Evolutionary conservation across 345 rosid species (phyloP).

Genomic region (Brassica cretica): DNA sequence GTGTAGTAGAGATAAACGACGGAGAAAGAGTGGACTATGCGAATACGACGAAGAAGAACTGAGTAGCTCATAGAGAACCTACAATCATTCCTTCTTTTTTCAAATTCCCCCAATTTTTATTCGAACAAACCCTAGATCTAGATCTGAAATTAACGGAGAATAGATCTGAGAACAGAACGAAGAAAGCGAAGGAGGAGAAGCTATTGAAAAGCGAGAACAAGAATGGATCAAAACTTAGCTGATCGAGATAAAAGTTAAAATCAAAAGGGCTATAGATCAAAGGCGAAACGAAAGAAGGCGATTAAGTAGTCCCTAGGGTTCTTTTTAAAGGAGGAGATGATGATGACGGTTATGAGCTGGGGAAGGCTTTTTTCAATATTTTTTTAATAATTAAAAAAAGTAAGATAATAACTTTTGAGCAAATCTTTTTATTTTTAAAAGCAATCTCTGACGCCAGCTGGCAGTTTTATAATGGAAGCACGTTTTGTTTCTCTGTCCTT

Average conservation of each 20-base stretch:
- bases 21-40: conserved; percentile 83
- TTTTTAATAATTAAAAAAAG: neutral
- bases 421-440: neutral
- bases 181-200: neutral
- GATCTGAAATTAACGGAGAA: conserved; percentile 14
- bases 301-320: neutral
- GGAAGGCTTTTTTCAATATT: neutral
- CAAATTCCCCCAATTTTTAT: conserved; percentile 15
- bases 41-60: conserved; percentile 66
- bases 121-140: conserved; percentile 34
- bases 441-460: conserved; percentile 28
- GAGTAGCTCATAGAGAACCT: conserved; percentile 60
- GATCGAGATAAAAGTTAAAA: conserved; percentile 18
- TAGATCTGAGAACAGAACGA: conserved; percentile 27
- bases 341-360: conserved; percentile 19
- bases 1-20: conserved; percentile 92
- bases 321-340: conserved; percentile 28
- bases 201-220: neutral
- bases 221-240: conserved; percentile 29
- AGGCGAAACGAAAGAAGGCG: conserved; percentile 41
- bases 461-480: neutral
- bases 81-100: conserved; percentile 41
- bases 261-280: neutral
- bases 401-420: conserved; percentile 18
- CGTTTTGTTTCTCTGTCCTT: conserved; percentile 25